Percentiles rank a stretch among this genome's conserved stretches.
Conservation (phyloP, 2,329 filamentous ascomycete genomes). For the Paradendryphiella salina region DNA sequence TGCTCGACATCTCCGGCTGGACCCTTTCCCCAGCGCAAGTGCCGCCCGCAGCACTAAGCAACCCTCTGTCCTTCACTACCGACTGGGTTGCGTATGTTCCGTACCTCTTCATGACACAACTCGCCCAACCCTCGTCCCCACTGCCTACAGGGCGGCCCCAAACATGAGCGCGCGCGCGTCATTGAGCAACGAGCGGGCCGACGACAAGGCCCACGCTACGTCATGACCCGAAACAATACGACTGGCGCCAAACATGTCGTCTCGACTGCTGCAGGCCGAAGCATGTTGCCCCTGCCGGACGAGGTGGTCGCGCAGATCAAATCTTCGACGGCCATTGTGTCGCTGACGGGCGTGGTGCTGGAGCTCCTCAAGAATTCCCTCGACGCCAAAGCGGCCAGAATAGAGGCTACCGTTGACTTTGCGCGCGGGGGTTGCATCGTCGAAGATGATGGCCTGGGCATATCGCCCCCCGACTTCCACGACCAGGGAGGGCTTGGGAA, state of each 20-base stretch:
- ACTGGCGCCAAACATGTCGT: conserved; percentile 2
- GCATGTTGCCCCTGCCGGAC: conserved; percentile 69
- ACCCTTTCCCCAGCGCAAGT: conserved; percentile 20
- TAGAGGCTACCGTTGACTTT: conserved; percentile 75
- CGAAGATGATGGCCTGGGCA: conserved; percentile 83
- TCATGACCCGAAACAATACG: conserved; percentile 17
- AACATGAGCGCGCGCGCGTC: conserved; percentile 14
- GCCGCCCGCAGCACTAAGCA: conserved; percentile 8
- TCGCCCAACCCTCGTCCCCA: conserved; percentile 2
- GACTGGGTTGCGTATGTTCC: conserved; percentile 6
- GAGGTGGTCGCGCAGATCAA: conserved; percentile 77
- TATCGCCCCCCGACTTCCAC: conserved; percentile 72
- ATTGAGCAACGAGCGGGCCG: conserved; percentile 4
- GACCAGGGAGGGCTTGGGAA: conserved; percentile 71
- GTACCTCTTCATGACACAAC: conserved; percentile 13
- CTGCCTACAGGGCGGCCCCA: conserved; percentile 1
- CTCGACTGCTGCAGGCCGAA: neutral
- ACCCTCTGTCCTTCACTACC: conserved; percentile 5
- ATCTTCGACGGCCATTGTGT: conserved; percentile 79
- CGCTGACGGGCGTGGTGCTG: conserved; percentile 69
- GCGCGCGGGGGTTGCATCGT: conserved; percentile 73
- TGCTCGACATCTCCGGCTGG: conserved; percentile 16
- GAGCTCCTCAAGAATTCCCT: conserved; percentile 82
- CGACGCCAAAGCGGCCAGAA: conserved; percentile 71
- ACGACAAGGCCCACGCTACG: conserved; percentile 9